phyloP scores from a whole-genome alignment of 1,139 yeast species.

The Blastobotrys persicus region DNA sequence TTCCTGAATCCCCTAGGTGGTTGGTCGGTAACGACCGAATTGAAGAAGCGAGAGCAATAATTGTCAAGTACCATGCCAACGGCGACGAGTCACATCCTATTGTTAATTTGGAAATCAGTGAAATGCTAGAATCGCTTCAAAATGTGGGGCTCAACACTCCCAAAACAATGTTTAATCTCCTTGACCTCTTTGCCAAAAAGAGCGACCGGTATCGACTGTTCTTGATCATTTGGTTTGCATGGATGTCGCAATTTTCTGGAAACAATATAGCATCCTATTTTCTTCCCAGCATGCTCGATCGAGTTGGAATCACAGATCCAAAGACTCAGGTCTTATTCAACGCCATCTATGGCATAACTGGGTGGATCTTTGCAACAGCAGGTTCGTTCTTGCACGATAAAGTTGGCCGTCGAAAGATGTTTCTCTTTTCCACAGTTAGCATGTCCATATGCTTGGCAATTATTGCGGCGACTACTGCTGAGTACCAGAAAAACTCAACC shows the following conservation, averaged over 20 bases:
- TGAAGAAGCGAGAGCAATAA: conserved; percentile 26
- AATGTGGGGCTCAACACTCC: conserved; percentile 18
- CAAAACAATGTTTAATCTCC: conserved; percentile 14
- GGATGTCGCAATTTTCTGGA: conserved; percentile 44
- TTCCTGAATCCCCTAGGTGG: conserved; percentile 18
- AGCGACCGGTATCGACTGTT: conserved; percentile 37
- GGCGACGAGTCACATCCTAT: conserved; percentile 23
- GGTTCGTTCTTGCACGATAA: conserved; percentile 19
- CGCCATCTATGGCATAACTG: conserved; percentile 8
- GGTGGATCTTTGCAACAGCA: conserved; percentile 11
- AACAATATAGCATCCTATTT: conserved; percentile 14
- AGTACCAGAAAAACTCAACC: conserved; percentile 11
- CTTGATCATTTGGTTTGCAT: conserved; percentile 32
- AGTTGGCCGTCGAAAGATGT: conserved; percentile 22
- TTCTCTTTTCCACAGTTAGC: conserved; percentile 11
- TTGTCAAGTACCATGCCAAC: conserved; percentile 27
- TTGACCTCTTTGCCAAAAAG: conserved; percentile 39
- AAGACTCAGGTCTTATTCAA: conserved; percentile 10
- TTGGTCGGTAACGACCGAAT: conserved; percentile 29
- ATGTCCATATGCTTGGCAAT: conserved; percentile 19
- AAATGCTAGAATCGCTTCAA: conserved; percentile 20
- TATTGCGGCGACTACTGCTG: conserved; percentile 20
- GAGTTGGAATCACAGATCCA: conserved; percentile 9
- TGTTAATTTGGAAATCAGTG: conserved; percentile 24
- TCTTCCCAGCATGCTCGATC: conserved; percentile 9